Base-by-base conservation (phyloP, 768 basidiomycete genomes). In the Naganishia randhawae region DNA sequence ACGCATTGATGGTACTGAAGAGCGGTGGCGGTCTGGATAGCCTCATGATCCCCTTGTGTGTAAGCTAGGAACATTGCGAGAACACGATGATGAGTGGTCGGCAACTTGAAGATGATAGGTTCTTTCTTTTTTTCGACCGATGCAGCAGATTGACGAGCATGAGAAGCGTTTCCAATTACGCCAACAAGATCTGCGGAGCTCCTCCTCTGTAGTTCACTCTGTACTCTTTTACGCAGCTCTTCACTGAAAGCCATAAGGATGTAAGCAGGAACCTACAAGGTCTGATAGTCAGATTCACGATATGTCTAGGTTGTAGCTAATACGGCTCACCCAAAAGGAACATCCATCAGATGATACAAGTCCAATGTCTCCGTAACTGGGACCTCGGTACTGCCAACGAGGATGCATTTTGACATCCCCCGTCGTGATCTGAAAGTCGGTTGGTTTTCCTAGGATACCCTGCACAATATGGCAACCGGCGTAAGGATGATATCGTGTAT, bases 211-310 rank as follows among this genome's bases (percentile, higher is more conserved):
- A 22, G 14, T 27, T 57, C 54, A 7, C 9, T 10, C n/a, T 41
- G 37, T 35, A 61, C 41, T 16, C 35, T 35, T 14, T 41, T 14
- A 39, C 35, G 37, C 22, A 61, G 41, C 6, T 6, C n/a, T 3
- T 61, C 27, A 29, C 57, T 61, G 39, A 61, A 61, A 11, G 57
- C 57, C 57, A 61, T 61, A 14, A 61, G 57, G 7, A 41, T 27
- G 37, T 39, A 61, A 41, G 57, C 19, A 25, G 35, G 57, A 41
- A 61, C 57, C 57, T 61, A 22, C 5, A 27, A 9, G 22, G 4
- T 2, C 3, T 11, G 17, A 37, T 14, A 17, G 27, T 61, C 22
- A 61, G 57, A 35, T 55, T 55, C 16, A 13, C 6, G 57, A 17
- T 25, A 5, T 13, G 35, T 27, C 8, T 1, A 3, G 19, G n/a